Base-by-base conservation (phyloP, 2,329 filamentous ascomycete genomes). In the Orbilia quercus region DNA sequence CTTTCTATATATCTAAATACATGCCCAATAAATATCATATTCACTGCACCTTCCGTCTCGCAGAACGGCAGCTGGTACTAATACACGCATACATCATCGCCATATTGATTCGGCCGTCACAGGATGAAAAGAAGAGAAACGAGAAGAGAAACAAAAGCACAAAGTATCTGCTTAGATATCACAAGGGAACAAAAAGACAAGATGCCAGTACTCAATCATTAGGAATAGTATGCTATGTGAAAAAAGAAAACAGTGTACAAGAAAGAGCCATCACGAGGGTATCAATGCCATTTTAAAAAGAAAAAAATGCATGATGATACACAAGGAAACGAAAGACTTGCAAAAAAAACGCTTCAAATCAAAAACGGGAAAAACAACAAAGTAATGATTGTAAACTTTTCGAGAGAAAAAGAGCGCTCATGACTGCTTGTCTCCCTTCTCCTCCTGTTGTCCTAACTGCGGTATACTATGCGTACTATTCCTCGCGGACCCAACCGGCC, bases 231-330 rank as follows among this genome's bases (percentile, higher is more conserved):
- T 64, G 54, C 45, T 25, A 50, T 31, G 38, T n/a, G 38, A 47
- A 22, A 16, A 34, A 59, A 66, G 18, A 11, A n/a, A 58, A 47
- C 25, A 58, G 22, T 63, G 28, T 48, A 38, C 28, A 55, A 54
- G 58, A 59, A 25, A 23, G 54, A 23, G 48, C 38, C 47, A 59
- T 57, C 36, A 66, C 47, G 53, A 66, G 69, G 69, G 69, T 73
- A 73, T 73, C 69, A 54, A 73, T 73, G 69, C 60, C 54, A 66
- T 73, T 69, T 66, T 63, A 28, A 40, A 31, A 9, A n/a, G 25
- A 36, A 4, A 48, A 53, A 65, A 55, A 69, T 62, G 64, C 64
- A 62, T 28, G 64, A 62, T 69, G 38, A 50, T 48, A 73, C 53
- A 55, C n/a, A 53, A 51, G 42, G 42, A 51, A 40, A 40, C 14